Evolutionary conservation across 495 filamentous ascomycete genomes (phyloP).

Genomic region (Neurospora sp.): DNA sequence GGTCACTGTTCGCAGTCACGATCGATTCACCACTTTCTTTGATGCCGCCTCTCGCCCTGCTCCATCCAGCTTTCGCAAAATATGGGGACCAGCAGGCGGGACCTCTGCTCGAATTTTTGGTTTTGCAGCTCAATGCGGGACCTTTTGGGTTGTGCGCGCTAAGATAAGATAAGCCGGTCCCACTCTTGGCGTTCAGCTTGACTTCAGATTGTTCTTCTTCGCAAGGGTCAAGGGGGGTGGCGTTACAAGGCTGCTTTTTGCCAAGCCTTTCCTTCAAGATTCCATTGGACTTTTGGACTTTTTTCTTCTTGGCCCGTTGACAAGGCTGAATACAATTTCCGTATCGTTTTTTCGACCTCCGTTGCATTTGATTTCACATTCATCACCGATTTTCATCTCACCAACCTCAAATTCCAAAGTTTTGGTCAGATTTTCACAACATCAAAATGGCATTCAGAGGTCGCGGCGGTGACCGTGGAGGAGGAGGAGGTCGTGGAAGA

Average conservation of each 20-base stretch:
- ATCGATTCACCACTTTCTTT: background rate
- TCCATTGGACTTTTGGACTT: background rate
- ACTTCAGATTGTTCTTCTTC: background rate
- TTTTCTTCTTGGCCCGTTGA: slow-evolving; percentile 1
- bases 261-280: background rate
- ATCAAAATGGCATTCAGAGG: slow-evolving; percentile 19
- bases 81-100: background rate
- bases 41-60: background rate
- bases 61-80: background rate
- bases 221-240: slow-evolving; percentile 1
- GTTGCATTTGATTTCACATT: slow-evolving; percentile 5
- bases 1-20: background rate
- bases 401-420: background rate
- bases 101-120: slow-evolving; percentile 21
- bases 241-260: slow-evolving; percentile 4
- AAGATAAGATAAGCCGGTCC: slow-evolving; percentile 27
- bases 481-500: slow-evolving; percentile 7
- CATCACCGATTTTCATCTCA: background rate
- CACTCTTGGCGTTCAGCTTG: background rate
- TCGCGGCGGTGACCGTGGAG: slow-evolving; percentile 28
- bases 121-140: slow-evolving; percentile 24
- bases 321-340: slow-evolving; percentile 21
- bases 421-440: background rate
- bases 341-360: slow-evolving; percentile 1
- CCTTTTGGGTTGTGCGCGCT: slow-evolving; percentile 28